A percentile compares a stretch with the other conserved stretches of the same genome.
Conservation (phyloP, 2,329 filamentous ascomycete species). For the Rosellinia necatrix region DNA sequence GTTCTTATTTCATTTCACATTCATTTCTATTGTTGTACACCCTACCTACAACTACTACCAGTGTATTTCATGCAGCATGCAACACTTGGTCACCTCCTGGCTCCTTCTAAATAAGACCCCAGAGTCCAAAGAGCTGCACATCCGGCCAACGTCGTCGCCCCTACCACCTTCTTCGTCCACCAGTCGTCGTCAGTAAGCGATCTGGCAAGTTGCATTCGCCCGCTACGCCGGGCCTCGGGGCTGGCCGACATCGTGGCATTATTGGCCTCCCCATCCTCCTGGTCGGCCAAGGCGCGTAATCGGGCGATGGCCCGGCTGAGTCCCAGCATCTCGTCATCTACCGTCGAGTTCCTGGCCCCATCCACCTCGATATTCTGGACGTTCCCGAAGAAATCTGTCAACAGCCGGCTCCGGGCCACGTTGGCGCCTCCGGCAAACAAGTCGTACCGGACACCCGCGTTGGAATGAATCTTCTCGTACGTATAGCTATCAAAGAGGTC, state of each 20-base stretch:
- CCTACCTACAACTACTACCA: background rate
- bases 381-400: conserved; percentile 98
- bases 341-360: conserved; percentile 58
- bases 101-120: conserved; percentile 55
- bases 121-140: conserved; percentile 64
- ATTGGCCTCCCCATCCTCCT: conserved; percentile 45
- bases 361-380: conserved; percentile 96
- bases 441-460: conserved; percentile 91
- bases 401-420: conserved; percentile 75
- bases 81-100: conserved; percentile 27
- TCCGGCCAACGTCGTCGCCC: conserved; percentile 65
- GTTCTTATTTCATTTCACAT: too few species aligned
- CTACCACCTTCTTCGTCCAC: conserved; percentile 68
- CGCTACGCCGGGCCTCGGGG: conserved; percentile 29
- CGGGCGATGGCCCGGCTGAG: conserved; percentile 70
- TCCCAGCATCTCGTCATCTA: conserved; percentile 76
- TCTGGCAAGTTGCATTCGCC: conserved; percentile 57
- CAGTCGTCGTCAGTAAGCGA: conserved; percentile 68
- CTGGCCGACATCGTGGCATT: conserved; percentile 35
- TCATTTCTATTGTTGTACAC: too few species aligned
- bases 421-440: conserved; percentile 86
- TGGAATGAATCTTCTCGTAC: conserved; percentile 89
- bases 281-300: conserved; percentile 54
- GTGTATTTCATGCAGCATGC: background rate
- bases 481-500: conserved; percentile 97